A percentile compares a stretch with the other conserved stretches of the same genome.
Conservation (phyloP, 2,329 filamentous ascomycete genomes). For the Chaetomiaceae sp. region DNA sequence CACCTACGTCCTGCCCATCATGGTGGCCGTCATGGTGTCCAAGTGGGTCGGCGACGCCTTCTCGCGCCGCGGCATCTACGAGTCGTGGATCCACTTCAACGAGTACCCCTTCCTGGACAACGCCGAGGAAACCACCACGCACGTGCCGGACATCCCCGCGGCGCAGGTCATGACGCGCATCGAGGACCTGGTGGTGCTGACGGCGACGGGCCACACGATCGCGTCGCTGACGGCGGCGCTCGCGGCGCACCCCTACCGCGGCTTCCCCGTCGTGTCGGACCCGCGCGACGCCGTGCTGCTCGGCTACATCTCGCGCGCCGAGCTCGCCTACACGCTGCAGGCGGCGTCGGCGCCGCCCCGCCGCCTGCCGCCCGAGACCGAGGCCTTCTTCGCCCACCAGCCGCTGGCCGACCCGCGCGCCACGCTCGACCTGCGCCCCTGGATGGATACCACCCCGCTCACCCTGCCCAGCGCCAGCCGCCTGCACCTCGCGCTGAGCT, state of each 20-base stretch:
- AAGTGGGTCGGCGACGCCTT: conserved; percentile 99
- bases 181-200: conserved; percentile 83
- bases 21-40: conserved; percentile 96
- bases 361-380: conserved; percentile 61
- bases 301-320: conserved; percentile 89
- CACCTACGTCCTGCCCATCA: conserved; percentile 94
- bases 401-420: conserved; percentile 69
- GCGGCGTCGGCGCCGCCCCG: conserved; percentile 51
- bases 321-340: conserved; percentile 75
- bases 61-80: conserved; percentile 88
- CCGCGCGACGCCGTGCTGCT: conserved; percentile 71
- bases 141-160: conserved; percentile 78
- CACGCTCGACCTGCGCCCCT: conserved; percentile 82
- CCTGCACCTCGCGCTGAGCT: conserved; percentile 78
- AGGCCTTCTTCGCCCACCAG: conserved; percentile 79
- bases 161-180: conserved; percentile 85
- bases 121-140: conserved; percentile 56
- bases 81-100: conserved; percentile 94
- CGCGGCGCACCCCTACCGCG: conserved; percentile 69
- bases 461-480: conserved; percentile 72
- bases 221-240: conserved; percentile 66
- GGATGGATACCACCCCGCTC: conserved; percentile 98
- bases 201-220: conserved; percentile 83
- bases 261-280: conserved; percentile 84
- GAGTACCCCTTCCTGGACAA: conserved; percentile 95